Conservation (phyloP, 176 grass and related monocot species). For the Alloteropsis semialata region DNA sequence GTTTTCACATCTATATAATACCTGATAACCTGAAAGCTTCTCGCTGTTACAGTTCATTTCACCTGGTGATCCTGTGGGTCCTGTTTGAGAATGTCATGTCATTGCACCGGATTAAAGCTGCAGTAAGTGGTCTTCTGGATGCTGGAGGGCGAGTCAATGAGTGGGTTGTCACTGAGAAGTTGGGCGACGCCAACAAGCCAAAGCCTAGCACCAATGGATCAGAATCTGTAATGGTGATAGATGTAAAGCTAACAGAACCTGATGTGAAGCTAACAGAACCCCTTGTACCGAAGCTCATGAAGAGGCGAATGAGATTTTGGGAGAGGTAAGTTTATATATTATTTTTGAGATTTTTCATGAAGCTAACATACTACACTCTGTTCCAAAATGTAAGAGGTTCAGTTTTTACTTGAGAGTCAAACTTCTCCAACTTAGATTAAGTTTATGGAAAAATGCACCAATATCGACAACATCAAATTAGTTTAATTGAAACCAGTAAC, state of each 20-base stretch:
- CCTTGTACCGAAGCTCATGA: conserved; percentile 39
- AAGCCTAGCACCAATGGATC: conserved; percentile 47
- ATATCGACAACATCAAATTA: not conserved
- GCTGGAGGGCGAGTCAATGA: conserved; percentile 84
- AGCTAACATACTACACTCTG: not conserved
- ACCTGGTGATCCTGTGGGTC: conserved; percentile 82
- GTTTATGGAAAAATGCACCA: not conserved
- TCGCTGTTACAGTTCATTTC: conserved; percentile 68
- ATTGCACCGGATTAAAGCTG: conserved; percentile 69
- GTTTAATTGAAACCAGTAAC: not conserved
- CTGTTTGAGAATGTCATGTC: conserved; percentile 98
- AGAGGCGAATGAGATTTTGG: conserved; percentile 47
- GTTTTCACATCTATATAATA: not conserved
- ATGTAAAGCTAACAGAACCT: conserved; percentile 42
- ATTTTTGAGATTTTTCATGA: not conserved
- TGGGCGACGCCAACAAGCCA: conserved; percentile 67
- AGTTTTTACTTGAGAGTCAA: not conserved
- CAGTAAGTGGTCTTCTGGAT: conserved; percentile 63
- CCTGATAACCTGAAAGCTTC: not conserved
- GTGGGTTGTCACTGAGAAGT: conserved; percentile 93
- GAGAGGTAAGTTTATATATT: conserved; percentile 43
- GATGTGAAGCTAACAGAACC: conserved; percentile 47
- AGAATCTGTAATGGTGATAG: conserved; percentile 46
- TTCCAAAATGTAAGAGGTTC: not conserved
- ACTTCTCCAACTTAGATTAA: not conserved